phyloP scores from a whole-genome alignment of 192 early-diverging fungal species.

The Coemansia javaensis region DNA sequence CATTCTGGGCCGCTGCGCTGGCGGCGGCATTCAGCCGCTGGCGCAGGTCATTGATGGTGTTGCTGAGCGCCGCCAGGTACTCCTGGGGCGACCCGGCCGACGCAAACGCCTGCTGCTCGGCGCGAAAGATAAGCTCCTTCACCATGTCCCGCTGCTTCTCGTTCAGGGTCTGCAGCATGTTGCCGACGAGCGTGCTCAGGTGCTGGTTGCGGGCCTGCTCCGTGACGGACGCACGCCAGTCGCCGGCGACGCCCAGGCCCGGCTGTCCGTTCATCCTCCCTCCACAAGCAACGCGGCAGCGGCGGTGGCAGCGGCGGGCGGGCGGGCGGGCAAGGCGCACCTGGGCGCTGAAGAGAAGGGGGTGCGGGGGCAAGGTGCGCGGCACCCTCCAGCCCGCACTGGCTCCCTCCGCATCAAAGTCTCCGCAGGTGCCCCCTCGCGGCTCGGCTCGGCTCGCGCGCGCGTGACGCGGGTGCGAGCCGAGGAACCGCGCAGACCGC shows the following conservation, averaged over 20 bases:
- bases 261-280: conserved; percentile 24
- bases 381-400: too few relatives aligned
- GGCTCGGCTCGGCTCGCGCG: too few relatives aligned
- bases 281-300: too few relatives aligned
- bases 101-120: conserved; percentile 15
- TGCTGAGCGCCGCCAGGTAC: conserved; percentile 14
- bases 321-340: too few relatives aligned
- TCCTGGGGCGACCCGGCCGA: conserved; percentile 24
- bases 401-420: too few relatives aligned
- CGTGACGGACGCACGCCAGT: conserved; percentile 23
- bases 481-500: too few relatives aligned
- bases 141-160: conserved; percentile 6
- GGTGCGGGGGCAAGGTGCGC: too few relatives aligned
- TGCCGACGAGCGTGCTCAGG: conserved; percentile 2
- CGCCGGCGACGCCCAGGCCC: conserved; percentile 14
- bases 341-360: too few relatives aligned
- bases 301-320: too few relatives aligned
- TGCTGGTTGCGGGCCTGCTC: conserved; percentile 19
- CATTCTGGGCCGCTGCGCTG: conserved; percentile 2
- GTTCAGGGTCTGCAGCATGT: conserved; percentile 14
- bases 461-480: too few relatives aligned
- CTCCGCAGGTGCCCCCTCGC: too few relatives aligned
- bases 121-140: conserved; percentile 1
- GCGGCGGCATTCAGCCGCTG: conserved; percentile 8
- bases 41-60: conserved; percentile 2